Conservation (phyloP, 495 filamentous ascomycete genomes). For the Choiromyces venosus region DNA sequence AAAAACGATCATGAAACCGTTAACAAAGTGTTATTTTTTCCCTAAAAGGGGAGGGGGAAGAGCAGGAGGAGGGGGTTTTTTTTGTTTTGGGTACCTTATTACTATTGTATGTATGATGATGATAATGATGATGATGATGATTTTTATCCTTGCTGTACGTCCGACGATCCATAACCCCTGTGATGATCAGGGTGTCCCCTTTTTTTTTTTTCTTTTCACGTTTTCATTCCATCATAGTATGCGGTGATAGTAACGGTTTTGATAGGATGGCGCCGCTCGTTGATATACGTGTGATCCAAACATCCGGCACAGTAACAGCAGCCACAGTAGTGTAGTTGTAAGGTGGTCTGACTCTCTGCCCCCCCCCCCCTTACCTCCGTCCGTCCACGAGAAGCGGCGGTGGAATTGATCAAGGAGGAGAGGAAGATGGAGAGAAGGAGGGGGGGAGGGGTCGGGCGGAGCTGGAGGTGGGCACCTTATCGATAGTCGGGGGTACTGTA, state of each 20-base stretch:
- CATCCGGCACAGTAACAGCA: not conserved
- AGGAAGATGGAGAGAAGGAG: not conserved
- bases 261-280: not conserved
- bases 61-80: not conserved
- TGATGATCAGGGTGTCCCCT: not conserved
- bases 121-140: not conserved
- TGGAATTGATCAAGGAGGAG: not conserved
- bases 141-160: not conserved
- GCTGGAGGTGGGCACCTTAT: not conserved
- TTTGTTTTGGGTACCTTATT: not conserved
- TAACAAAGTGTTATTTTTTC: not conserved
- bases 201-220: not conserved
- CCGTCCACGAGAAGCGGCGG: not conserved
- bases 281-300: not conserved
- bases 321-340: not conserved
- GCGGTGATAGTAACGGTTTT: not conserved
- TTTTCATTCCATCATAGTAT: not conserved
- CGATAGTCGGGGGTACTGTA: not conserved
- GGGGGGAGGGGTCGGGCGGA: not conserved
- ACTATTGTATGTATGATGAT: not conserved
- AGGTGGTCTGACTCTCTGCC: not conserved
- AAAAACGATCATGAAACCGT: not conserved
- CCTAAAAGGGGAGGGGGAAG: not conserved
- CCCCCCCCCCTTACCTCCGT: not conserved
- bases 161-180: not conserved